Evolutionary conservation across 1,284 basidiomycete species (phyloP), one percentile per base, ranked within the genome.

Genomic region (Austroboletus niveus): DNA sequence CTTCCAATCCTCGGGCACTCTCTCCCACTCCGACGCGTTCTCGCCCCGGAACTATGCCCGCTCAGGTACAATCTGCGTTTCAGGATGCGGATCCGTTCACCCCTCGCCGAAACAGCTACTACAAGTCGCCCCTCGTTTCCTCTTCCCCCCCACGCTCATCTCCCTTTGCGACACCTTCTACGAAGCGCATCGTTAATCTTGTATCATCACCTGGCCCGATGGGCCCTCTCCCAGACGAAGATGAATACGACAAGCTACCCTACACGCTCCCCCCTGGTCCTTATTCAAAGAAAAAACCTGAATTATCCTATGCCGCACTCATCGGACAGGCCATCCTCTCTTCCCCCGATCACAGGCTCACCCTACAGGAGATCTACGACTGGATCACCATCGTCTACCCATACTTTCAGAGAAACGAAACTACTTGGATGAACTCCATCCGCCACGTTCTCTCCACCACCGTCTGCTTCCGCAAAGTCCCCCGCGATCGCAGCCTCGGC

Each of bases 381-480:
- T 99, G 86, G 80, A 96, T 99, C 63, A 92, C 91, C 53, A 91
- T 89, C 38, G 92, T 92, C 5, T 95, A 94, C 69, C 94, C 96
- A 0, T 87, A 87, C 68, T 99, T 94, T 75, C 93, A 93, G 69
- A 87, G 88, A 41, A 89, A 90, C 36, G 94, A 97, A 62, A 83
- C 87, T n/a, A 95, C 93, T 27, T 98, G 94, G 94, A 92, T 92
- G 84, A 94, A 94, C 69, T 91, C 89, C 50, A 89, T 94, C 57
- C 80, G 92, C 20, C 91, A 94, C 69, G 90, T 92, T 42, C 78
- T 94, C 38, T 91, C 87, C 62, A 89, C 90, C 2, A 92, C 92
- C 44, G 80, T 87, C 9, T 84, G 83, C 49, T 90, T 90, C 66
- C 80, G 86, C 50, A 89, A 89, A 59, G 81, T 82, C 0, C 77